phyloP scores from a whole-genome alignment of 495 filamentous ascomycete species.

The Rusavskia elegans region DNA sequence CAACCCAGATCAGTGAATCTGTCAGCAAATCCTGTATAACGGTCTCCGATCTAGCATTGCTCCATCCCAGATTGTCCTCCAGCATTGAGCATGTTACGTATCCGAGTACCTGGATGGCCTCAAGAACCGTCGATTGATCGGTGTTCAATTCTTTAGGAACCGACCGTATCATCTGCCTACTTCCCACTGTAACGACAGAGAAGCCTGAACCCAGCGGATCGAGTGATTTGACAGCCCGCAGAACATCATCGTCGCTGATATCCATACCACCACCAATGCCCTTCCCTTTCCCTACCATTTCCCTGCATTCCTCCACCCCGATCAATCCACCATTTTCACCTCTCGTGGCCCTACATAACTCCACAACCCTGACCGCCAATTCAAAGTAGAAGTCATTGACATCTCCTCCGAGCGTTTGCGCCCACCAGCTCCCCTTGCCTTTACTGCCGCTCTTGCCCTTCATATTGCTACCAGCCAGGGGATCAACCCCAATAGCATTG shows the following conservation, averaged over 20 bases:
- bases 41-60: constrained; percentile 67
- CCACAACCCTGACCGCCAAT: constrained; percentile 82
- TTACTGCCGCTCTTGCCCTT: constrained; percentile 32
- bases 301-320: constrained; percentile 64
- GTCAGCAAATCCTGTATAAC: constrained; percentile 82
- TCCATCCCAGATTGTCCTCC: constrained; percentile 78
- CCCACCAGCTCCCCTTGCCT: constrained; percentile 60
- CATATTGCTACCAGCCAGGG: constrained; percentile 49
- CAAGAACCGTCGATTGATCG: constrained; percentile 83
- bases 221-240: constrained; percentile 75
- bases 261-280: constrained; percentile 61
- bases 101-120: constrained; percentile 70
- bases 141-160: constrained; percentile 93
- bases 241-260: constrained; percentile 75
- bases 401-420: constrained; percentile 62
- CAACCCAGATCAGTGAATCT: constrained; percentile 89
- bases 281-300: constrained; percentile 50
- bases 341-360: constrained; percentile 75
- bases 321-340: constrained; percentile 87
- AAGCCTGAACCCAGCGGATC: constrained; percentile 81
- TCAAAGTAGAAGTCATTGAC: constrained; percentile 99
- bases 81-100: constrained; percentile 88
- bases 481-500: constrained; percentile 89
- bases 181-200: constrained; percentile 63
- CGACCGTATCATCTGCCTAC: constrained; percentile 74